Evolutionary conservation across 805 yeast genomes (phyloP), one percentile per base, ranked within the genome.

Genomic region (Maudiozyma saulgeensis): DNA sequence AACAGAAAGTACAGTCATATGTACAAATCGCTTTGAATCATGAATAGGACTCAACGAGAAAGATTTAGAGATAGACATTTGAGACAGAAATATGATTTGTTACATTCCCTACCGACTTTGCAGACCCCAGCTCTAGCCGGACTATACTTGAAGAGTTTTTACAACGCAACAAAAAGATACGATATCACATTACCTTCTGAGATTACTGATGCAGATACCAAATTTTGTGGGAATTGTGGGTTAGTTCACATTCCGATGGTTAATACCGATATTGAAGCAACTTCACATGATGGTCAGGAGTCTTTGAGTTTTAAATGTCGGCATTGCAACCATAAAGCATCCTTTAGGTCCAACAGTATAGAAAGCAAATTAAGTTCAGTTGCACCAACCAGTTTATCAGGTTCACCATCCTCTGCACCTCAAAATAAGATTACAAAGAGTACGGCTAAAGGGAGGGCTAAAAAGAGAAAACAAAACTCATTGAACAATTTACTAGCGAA

Each of bases 391-490:
- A 35, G 11, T n/a, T 35, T 16, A n/a, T 4, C 18, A 38, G 21
- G 21, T 26, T n/a, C 38, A 35, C 38, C 38, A 35, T 15, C 38
- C 6, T 6, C 18, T 15, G 18, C 12, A 32, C 26, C 16, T 37
- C 48, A 9, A 11, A 41, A 11, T 11, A 43, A 8, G 15, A 18
- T 25, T n/a, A 25, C 8, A 60, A 55, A 55, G 19, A 53, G 51
- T 44, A 37, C 50, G 19, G 67, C 72, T 1, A 73, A 69, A 53
- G 69, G 68, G 21, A 62, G 77, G 43, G 67, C 73, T 16, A 77
- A 75, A 57, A 77, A 75, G 62, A 64, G 78, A 43, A 77, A 74
- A 58, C 67, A 67, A 57, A 74, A 69, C 50, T 69, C 73, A 18
- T 61, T 78, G 25, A 62, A 72, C 2, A 70, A 62, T 49, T 56